Conservation (phyloP, 495 filamentous ascomycete species). For the Immersiella caudata region DNA sequence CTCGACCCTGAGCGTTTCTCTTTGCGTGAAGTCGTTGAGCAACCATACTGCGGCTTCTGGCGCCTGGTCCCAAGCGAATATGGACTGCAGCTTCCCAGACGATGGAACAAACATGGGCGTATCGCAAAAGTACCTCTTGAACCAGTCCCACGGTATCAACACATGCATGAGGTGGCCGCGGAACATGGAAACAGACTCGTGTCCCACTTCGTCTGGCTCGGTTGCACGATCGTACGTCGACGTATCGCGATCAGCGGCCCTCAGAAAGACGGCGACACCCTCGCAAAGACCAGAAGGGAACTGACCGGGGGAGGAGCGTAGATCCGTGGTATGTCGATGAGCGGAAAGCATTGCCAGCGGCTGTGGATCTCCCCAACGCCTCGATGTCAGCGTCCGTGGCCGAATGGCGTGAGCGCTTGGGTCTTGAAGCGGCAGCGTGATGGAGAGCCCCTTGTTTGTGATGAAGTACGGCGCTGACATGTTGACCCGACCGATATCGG, state of each 20-base stretch:
- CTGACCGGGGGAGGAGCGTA: background rate
- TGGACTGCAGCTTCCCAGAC: background rate
- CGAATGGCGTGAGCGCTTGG: background rate
- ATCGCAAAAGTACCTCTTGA: background rate
- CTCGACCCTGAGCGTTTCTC: background rate
- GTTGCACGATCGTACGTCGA: background rate
- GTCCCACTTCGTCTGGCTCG: background rate
- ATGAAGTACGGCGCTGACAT: background rate
- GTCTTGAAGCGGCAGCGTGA: background rate
- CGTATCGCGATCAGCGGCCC: background rate
- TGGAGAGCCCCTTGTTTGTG: constrained; percentile 13
- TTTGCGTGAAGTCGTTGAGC: background rate
- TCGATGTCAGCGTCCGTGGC: background rate
- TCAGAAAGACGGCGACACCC: constrained; percentile 2
- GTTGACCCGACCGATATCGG: background rate
- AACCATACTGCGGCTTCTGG: background rate
- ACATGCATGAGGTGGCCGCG: constrained; percentile 5
- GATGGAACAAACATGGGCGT: background rate
- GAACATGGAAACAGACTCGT: constrained; percentile 1
- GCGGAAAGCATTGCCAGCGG: background rate
- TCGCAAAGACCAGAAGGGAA: background rate
- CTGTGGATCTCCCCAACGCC: background rate
- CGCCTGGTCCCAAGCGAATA: constrained; percentile 7
- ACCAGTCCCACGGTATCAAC: background rate
- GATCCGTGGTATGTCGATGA: background rate